Conservation (phyloP, 306 rosid genomes). For the Bauhinia variegata region DNA sequence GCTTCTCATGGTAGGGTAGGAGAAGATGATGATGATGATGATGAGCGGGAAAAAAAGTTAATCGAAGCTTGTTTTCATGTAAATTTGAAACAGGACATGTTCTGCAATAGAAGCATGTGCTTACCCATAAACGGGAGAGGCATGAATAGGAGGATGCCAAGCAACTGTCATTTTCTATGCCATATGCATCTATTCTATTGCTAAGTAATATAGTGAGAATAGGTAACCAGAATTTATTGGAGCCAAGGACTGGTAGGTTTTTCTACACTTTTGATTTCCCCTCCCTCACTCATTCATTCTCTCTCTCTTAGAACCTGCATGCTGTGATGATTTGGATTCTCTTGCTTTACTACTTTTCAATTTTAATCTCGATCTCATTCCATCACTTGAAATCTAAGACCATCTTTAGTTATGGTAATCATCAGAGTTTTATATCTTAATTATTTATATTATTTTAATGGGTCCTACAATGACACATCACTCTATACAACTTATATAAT, state of each 20-base stretch:
- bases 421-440: too few species aligned
- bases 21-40: constrained; percentile 43
- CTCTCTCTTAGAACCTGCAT: constrained; percentile 31
- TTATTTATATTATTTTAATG: too few species aligned
- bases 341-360: constrained; percentile 40
- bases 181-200: constrained; percentile 53
- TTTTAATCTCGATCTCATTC: constrained; percentile 33
- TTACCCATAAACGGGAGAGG: constrained; percentile 61
- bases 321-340: constrained; percentile 52
- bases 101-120: constrained; percentile 70
- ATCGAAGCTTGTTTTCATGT: constrained; percentile 46
- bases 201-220: constrained; percentile 49
- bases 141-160: constrained; percentile 60
- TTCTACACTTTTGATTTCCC: constrained; percentile 34
- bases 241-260: constrained; percentile 35
- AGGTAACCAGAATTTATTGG: constrained; percentile 73
- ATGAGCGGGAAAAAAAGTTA: constrained; percentile 36
- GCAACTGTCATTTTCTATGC: constrained; percentile 84
- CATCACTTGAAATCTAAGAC: constrained; percentile 45
- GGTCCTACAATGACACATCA: too few species aligned
- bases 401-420: too few species aligned
- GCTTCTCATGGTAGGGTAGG: constrained; percentile 69
- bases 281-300: constrained; percentile 29
- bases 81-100: constrained; percentile 72
- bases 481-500: too few species aligned